Percentiles rank a stretch among this genome's conserved stretches.
Evolutionary conservation across 306 rosid species (phyloP).

Genomic region (Citrullus mucosospermus): DNA sequence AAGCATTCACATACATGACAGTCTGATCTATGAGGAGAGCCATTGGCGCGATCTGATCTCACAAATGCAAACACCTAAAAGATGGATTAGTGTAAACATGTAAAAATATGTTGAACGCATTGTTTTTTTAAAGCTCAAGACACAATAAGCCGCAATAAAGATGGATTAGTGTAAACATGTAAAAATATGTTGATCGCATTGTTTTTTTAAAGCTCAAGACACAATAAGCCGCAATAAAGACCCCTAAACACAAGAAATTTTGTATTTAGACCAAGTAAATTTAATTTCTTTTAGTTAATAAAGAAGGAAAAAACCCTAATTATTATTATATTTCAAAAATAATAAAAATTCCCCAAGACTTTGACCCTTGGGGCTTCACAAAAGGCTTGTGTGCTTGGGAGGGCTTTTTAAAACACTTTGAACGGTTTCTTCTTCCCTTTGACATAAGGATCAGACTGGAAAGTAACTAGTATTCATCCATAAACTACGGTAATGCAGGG

Average conservation of each 20-base stretch:
- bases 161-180: not conserved
- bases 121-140: no score
- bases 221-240: not conserved
- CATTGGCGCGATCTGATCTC: conserved; percentile 32
- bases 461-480: not conserved
- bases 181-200: not conserved
- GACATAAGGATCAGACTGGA: not conserved
- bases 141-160: not conserved
- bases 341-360: no score
- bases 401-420: no score
- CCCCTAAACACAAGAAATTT: no score
- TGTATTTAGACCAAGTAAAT: no score
- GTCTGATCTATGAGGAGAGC: conserved; percentile 74
- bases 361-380: no score
- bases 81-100: not conserved
- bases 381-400: no score
- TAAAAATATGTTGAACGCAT: not conserved
- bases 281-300: no score
- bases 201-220: no score
- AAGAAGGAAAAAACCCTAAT: no score
- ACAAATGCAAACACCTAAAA: conserved; percentile 93
- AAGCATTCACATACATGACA: conserved; percentile 79
- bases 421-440: not conserved
- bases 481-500: not conserved
- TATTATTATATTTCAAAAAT: no score